Evolutionary conservation across 768 basidiomycete genomes (phyloP).

Genomic region (Panaeolus papilionaceus): DNA sequence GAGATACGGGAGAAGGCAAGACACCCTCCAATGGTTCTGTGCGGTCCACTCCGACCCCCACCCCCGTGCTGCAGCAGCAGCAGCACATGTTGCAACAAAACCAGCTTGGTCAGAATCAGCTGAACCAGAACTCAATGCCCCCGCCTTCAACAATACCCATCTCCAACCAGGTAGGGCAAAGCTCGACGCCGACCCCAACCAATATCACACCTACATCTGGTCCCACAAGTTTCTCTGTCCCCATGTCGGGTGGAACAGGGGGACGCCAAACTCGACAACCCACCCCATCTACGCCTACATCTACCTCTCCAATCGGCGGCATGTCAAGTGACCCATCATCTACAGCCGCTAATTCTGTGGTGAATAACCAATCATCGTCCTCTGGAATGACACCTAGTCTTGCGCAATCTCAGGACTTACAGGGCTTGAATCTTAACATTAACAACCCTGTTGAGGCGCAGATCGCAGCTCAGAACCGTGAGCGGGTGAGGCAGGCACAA

Average conservation of each 20-base stretch:
- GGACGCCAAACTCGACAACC: conserved; percentile 27
- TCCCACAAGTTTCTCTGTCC: conserved; percentile 35
- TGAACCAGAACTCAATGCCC: conserved; percentile 42
- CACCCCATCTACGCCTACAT: conserved; percentile 22
- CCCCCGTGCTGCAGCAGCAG: conserved; percentile 8
- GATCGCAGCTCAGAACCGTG: conserved; percentile 39
- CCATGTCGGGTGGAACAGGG: conserved; percentile 36
- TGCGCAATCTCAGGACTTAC: conserved; percentile 15
- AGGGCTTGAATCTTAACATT: conserved; percentile 23
- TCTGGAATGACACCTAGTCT: conserved; percentile 14
- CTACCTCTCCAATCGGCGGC: conserved; percentile 13
- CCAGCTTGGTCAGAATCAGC: neutral
- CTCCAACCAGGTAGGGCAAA: conserved; percentile 23
- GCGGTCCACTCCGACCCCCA: conserved; percentile 17
- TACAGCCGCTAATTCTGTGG: conserved; percentile 4
- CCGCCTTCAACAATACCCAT: conserved; percentile 46
- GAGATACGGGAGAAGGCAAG: conserved; percentile 73
- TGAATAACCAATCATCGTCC: neutral
- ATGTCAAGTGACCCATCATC: conserved; percentile 13
- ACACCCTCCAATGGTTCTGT: conserved; percentile 21
- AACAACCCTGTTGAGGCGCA: conserved; percentile 41
- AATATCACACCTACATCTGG: conserved; percentile 23
- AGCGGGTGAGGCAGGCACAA: conserved; percentile 42
- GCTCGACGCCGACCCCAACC: conserved; percentile 23
- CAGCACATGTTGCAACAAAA: neutral